Evolutionary conservation across 176 grass and related monocot genomes (phyloP).

Genomic region (Thinopyrum elongatum): DNA sequence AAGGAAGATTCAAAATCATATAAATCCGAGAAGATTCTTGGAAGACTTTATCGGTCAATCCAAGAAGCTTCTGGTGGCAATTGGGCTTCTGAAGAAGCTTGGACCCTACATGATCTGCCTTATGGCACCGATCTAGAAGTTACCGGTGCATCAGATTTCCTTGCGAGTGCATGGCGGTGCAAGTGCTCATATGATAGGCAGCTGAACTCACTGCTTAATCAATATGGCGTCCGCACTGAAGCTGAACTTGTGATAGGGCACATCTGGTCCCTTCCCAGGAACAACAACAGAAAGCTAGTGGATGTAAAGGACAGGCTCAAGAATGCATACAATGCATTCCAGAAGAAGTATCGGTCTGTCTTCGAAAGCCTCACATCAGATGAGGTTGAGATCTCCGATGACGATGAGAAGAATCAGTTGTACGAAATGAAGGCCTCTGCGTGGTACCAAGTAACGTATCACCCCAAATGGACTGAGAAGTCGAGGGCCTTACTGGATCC

Average conservation of each 20-base stretch:
- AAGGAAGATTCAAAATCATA: constrained; percentile 76
- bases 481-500: constrained; percentile 34
- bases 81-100: constrained; percentile 37
- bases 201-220: constrained; percentile 57
- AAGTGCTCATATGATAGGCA: constrained; percentile 65
- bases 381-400: constrained; percentile 38
- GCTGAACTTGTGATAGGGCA: constrained; percentile 88
- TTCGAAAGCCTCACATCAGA: constrained; percentile 48
- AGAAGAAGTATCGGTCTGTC: constrained; percentile 50
- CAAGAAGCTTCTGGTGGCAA: constrained; percentile 29
- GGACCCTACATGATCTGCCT: constrained; percentile 46
- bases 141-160: constrained; percentile 55
- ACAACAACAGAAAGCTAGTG: constrained; percentile 70
- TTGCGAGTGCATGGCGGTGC: constrained; percentile 53
- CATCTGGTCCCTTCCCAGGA: constrained; percentile 60
- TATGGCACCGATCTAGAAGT: constrained; percentile 84
- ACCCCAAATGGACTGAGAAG: constrained; percentile 60
- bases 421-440: constrained; percentile 79
- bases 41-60: constrained; percentile 55
- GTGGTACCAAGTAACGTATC: constrained; percentile 95
- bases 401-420: constrained; percentile 45
- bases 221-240: constrained; percentile 64
- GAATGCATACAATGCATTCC: constrained; percentile 62
- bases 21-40: constrained; percentile 81
- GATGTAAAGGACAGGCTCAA: constrained; percentile 79